phyloP scores from a whole-genome alignment of 106 monocot genomes.

The Hemerocallis citrina region DNA sequence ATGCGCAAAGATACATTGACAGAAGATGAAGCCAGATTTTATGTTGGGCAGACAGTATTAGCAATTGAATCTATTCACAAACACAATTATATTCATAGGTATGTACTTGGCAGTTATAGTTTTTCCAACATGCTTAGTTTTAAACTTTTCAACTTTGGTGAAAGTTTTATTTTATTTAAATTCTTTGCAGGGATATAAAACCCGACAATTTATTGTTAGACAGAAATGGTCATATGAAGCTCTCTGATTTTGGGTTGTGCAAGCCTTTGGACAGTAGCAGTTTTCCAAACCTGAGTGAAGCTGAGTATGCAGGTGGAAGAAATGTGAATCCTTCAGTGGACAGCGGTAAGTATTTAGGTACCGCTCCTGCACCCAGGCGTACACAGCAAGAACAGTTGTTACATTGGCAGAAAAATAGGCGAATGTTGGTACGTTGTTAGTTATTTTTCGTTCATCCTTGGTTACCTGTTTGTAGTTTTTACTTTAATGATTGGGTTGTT shows the following conservation, averaged over 20 bases:
- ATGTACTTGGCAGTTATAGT: not conserved
- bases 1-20: slow-evolving; percentile 43
- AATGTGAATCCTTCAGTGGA: slow-evolving; percentile 6
- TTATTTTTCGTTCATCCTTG: not conserved
- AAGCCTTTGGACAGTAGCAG: slow-evolving; percentile 43
- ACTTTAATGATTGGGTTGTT: not conserved
- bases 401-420: slow-evolving; percentile 51
- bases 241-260: slow-evolving; percentile 60
- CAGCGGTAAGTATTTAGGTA: slow-evolving; percentile 13
- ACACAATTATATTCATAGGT: slow-evolving; percentile 58
- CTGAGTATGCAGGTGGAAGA: slow-evolving; percentile 14
- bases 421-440: slow-evolving; percentile 25
- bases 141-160: not conserved
- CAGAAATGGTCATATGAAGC: slow-evolving; percentile 50
- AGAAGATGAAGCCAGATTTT: slow-evolving; percentile 50
- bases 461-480: not conserved
- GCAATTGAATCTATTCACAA: slow-evolving; percentile 58
- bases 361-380: slow-evolving; percentile 15
- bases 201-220: slow-evolving; percentile 56
- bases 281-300: slow-evolving; percentile 36
- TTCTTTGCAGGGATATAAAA: slow-evolving; percentile 43
- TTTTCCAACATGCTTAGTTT: not conserved
- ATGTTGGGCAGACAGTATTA: slow-evolving; percentile 47
- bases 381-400: slow-evolving; percentile 38
- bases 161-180: not conserved